phyloP scores from a whole-genome alignment of 192 early-diverging fungal genomes.

The Podila minutissima region DNA sequence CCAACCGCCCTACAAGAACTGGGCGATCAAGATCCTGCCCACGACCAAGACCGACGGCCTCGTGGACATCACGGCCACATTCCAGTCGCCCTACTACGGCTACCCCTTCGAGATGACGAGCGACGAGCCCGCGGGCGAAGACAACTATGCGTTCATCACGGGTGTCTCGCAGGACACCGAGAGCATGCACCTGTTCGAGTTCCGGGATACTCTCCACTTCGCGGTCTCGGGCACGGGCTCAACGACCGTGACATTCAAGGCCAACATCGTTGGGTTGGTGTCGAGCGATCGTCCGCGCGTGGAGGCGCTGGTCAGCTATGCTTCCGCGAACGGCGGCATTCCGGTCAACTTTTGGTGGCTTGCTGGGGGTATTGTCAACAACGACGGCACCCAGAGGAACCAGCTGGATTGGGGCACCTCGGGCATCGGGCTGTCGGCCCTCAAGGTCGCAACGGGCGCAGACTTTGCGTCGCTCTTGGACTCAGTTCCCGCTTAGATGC shows the following conservation, averaged over 20 bases:
- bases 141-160: slow-evolving; percentile 1
- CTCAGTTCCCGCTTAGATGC: background rate
- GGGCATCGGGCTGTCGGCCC: background rate
- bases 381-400: background rate
- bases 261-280: background rate
- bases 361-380: background rate
- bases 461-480: slow-evolving; percentile 1
- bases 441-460: background rate
- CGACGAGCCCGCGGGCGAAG: background rate
- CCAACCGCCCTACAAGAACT: slow-evolving; percentile 34
- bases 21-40: slow-evolving; percentile 18
- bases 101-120: slow-evolving; percentile 8
- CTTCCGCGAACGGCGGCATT: slow-evolving; percentile 9
- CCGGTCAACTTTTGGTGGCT: slow-evolving; percentile 15
- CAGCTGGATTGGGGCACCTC: background rate
- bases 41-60: slow-evolving; percentile 1
- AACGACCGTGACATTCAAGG: slow-evolving; percentile 20
- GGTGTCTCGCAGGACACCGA: background rate
- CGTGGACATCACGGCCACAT: slow-evolving; percentile 24
- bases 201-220: slow-evolving; percentile 14
- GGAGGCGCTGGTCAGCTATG: slow-evolving; percentile 13
- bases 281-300: background rate
- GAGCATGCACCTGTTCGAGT: slow-evolving; percentile 10
- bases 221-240: slow-evolving; percentile 17
- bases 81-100: slow-evolving; percentile 45